These are phyloP conservation scores for Saturnispora bothae DNA, from an alignment of 805 yeast species.

Conservation along the genomic window DNA sequence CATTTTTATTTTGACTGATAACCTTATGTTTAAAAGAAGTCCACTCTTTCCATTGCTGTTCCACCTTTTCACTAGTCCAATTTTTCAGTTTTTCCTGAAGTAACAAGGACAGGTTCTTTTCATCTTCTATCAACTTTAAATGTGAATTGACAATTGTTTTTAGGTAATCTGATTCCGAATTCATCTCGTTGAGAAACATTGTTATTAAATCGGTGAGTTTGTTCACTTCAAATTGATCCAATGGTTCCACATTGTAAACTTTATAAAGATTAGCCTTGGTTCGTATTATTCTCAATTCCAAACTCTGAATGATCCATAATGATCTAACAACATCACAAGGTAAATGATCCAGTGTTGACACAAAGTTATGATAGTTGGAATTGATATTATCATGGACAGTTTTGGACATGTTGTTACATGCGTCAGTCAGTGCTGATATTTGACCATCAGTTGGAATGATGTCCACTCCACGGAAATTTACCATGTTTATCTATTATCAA, in stretches of 20 bases:
- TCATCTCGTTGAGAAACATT: conserved; percentile 17
- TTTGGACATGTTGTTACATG: neutral
- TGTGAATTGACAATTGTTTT: conserved; percentile 16
- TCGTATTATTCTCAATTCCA: conserved; percentile 19
- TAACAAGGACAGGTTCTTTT: conserved; percentile 9
- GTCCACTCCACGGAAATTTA: neutral
- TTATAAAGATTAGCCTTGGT: conserved; percentile 10
- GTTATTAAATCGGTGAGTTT: neutral
- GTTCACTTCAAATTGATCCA: neutral
- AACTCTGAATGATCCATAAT: conserved; percentile 28
- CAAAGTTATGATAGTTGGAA: conserved; percentile 26
- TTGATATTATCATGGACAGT: conserved; percentile 18
- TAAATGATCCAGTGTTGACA: conserved; percentile 29
- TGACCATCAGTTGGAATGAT: neutral
- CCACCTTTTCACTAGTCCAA: conserved; percentile 15
- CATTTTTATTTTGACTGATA: conserved; percentile 2
- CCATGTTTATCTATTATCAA: neutral
- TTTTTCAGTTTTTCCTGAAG: conserved; percentile 8
- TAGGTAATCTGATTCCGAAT: conserved; percentile 20
- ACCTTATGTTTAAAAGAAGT: conserved; percentile 17
- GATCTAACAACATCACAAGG: conserved; percentile 31
- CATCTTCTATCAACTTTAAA: conserved; percentile 17
- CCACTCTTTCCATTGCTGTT: conserved; percentile 17
- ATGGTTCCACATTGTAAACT: neutral
- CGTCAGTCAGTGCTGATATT: neutral